A percentile compares a stretch with the other conserved stretches of the same genome.
phyloP scores from a whole-genome alignment of 2,329 filamentous ascomycete genomes.

The Colletotrichum incanum region DNA sequence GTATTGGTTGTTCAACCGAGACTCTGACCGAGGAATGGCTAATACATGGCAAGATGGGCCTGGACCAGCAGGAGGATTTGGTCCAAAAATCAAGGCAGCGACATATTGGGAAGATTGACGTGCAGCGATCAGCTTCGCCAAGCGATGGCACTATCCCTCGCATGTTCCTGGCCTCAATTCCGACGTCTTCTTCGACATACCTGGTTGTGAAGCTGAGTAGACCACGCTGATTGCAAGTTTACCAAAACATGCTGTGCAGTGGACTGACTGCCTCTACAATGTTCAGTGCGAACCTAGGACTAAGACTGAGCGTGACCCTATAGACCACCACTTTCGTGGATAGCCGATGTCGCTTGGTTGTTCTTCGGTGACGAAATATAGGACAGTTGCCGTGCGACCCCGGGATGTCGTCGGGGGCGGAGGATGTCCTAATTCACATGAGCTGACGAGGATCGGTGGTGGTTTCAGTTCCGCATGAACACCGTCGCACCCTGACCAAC shows the following conservation, averaged over 20 bases:
- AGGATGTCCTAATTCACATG: slow-evolving; percentile 7
- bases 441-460: neutral
- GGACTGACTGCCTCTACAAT: neutral
- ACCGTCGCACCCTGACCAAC: neutral
- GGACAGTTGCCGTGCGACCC: neutral
- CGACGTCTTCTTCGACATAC: slow-evolving; percentile 16
- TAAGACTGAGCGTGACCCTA: neutral
- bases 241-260: neutral
- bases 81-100: slow-evolving; percentile 24
- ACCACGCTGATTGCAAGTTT: neutral
- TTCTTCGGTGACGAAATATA: neutral
- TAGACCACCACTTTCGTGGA: neutral
- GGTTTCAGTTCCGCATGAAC: slow-evolving; percentile 38
- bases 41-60: slow-evolving; percentile 9
- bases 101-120: slow-evolving; percentile 25
- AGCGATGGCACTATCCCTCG: slow-evolving; percentile 13
- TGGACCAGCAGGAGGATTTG: slow-evolving; percentile 2
- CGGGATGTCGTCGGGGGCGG: neutral
- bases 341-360: neutral
- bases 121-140: slow-evolving; percentile 38
- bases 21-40: neutral
- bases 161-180: slow-evolving; percentile 21
- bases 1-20: slow-evolving; percentile 18
- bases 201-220: neutral
- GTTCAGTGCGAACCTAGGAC: neutral